Base-by-base conservation (phyloP, 305 asterid species). In the Fraxinus sp. region DNA sequence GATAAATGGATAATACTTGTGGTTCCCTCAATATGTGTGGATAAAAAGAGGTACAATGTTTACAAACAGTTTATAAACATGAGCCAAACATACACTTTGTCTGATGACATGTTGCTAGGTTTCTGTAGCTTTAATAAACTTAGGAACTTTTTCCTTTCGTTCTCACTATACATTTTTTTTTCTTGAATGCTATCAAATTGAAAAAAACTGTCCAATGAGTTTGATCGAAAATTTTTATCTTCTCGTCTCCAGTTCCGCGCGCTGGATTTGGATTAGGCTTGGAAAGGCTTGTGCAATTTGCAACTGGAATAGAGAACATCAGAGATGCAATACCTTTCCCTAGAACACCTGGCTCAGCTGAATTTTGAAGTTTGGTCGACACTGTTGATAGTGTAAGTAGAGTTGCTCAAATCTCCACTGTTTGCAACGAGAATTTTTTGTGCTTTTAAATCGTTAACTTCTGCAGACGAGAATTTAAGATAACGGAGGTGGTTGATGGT, bases 261-360 rank as follows among this genome's bases (percentile, higher is more conserved):
- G 97, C 99, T 2, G 98, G 99, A 78, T 97, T 93, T 79, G 99
- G 99, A 41, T 90, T 97, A 85, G 99, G 99, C 18, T 97, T 97
- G 57, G 99, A 97, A 82, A 93, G 99, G 91, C 95, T 97, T 14
- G 98, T 97, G 79, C 99, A 95, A 74, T 97, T 95, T 81, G 97
- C 98, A 7, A 97, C 98, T 26, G 98, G 98, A 30, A 87, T 93
- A 33, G 99, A 97, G 78, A 97, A 95, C 77, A 97, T 95, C 64
- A 87, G 98, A 87, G 98, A 97, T 85, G 95, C 95, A n/a, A 97
- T 95, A 80, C 97, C 98, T 83, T 97, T 97, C 84, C 98, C 98
- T 33, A 89, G 99, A 22, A 85, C 98, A 10, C 97, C 99, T 68
- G 99, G 98, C 78, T 92, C 96, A 0, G 98, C 99, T 74, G 98